Evolutionary conservation across 1,284 basidiomycete genomes (phyloP), one percentile per base, ranked within the genome.

Genomic region (Singerocomus inundabilis): DNA sequence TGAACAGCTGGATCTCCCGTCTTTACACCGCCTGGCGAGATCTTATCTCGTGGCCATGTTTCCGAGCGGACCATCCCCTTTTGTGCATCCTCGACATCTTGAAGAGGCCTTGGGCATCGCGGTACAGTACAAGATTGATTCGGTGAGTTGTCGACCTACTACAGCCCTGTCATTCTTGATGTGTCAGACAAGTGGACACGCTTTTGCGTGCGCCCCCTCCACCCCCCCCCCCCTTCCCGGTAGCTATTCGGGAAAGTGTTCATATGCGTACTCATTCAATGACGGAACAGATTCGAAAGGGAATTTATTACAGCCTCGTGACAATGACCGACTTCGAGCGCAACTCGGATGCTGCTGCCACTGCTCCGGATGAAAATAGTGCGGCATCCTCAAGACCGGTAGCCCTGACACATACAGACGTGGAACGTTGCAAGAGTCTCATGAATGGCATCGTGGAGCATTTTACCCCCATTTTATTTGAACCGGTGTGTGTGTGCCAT

Each of bases 391-490:
- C 46, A 11, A 40, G 32, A 18, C 12, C 25, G 37, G 36, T 12
- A 54, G 6, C 46, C 37, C 52, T 70, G 37, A 49, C 56, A 11
- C 51, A 54, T 10, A 51, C 57, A 30, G 64, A 64, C 35, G 31
- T 62, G 6, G 55, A 57, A 39, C 68, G 68, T 25, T 80, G 78
- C 54, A 65, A 63, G 52, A 58, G 59, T 13, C 69, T 83, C 32
- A 77, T 81, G 74, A 65, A 67, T 6, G 61, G 63, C 21, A 61
- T 88, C 51, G 79, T 88, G 50, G 74, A 73, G 2, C 75, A 85
- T 61, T 87, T 88, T 62, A 84, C 85, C 0, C 84, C 87, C 1
- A 72, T 82, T 37, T 69, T 89, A 3, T 88, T 88, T 64, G 87
- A 87, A 4, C 78, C 84, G 35, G 77, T 66, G 34, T 33, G 66